Evolutionary conservation across 1,284 basidiomycete genomes (phyloP).

Genomic region (Puccinia coronata): DNA sequence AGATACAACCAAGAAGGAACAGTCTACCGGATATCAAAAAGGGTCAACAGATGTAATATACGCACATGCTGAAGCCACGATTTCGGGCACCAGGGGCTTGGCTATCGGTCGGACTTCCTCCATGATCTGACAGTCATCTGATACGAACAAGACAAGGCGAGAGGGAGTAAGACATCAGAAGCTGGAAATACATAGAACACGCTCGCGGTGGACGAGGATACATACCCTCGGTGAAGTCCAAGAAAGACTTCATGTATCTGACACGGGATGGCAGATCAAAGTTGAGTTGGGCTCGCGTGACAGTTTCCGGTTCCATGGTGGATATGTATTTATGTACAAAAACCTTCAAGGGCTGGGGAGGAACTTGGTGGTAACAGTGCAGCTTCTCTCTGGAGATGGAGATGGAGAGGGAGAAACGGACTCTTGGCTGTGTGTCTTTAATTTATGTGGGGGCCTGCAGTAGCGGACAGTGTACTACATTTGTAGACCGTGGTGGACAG

Average conservation of each 20-base stretch:
- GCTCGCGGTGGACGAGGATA: neutral
- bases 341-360: no score
- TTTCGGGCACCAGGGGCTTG: constrained; percentile 45
- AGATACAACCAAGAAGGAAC: neutral
- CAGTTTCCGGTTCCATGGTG: constrained; percentile 30
- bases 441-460: no score
- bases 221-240: constrained; percentile 40
- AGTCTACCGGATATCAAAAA: neutral
- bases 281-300: constrained; percentile 24
- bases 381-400: no score
- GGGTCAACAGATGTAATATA: no score
- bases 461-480: no score
- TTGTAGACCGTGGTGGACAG: no score
- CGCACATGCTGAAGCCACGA: constrained; percentile 47
- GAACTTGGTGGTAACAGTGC: no score
- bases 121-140: constrained; percentile 49
- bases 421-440: no score
- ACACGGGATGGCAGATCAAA: constrained; percentile 32
- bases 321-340: no score
- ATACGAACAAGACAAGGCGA: neutral
- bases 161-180: neutral
- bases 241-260: constrained; percentile 38
- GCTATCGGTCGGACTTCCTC: constrained; percentile 37
- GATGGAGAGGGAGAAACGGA: no score
- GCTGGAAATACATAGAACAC: no score